Conservation (phyloP, 164 flowering plant genomes). For the Chimonanthus praecox region DNA sequence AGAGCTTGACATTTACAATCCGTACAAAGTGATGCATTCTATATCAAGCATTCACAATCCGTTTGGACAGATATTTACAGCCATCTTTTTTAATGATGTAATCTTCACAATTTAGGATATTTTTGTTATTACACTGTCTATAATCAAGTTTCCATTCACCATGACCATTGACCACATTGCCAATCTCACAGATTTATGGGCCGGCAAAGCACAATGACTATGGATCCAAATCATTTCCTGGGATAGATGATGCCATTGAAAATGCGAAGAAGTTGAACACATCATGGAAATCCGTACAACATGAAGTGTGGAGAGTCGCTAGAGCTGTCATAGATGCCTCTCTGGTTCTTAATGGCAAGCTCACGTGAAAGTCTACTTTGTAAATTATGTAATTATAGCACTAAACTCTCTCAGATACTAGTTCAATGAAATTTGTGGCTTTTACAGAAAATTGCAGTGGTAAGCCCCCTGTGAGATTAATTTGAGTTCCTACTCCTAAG, state of each 20-base stretch:
- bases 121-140: no score
- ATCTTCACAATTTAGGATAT: no score
- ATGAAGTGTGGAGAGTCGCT: slow-evolving; percentile 67
- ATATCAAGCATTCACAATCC: no score
- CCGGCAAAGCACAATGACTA: slow-evolving; percentile 57
- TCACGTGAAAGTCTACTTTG: slow-evolving; percentile 30
- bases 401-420: no score
- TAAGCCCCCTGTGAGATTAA: no score
- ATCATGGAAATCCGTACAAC: slow-evolving; percentile 55
- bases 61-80: no score
- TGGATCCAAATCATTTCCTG: slow-evolving; percentile 66
- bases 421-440: no score
- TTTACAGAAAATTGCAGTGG: no score
- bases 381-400: neutral
- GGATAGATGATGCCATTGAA: slow-evolving; percentile 54
- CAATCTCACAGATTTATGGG: slow-evolving; percentile 48
- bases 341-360: slow-evolving; percentile 11
- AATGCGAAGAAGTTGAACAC: slow-evolving; percentile 42
- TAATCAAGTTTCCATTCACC: neutral
- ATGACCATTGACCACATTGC: neutral
- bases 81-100: no score
- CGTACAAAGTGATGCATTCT: no score
- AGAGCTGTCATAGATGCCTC: slow-evolving; percentile 54
- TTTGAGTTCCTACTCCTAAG: no score
- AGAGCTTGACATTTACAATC: no score